Base-by-base conservation (phyloP, 2,329 filamentous ascomycete species). In the Fusarium foetens region DNA sequence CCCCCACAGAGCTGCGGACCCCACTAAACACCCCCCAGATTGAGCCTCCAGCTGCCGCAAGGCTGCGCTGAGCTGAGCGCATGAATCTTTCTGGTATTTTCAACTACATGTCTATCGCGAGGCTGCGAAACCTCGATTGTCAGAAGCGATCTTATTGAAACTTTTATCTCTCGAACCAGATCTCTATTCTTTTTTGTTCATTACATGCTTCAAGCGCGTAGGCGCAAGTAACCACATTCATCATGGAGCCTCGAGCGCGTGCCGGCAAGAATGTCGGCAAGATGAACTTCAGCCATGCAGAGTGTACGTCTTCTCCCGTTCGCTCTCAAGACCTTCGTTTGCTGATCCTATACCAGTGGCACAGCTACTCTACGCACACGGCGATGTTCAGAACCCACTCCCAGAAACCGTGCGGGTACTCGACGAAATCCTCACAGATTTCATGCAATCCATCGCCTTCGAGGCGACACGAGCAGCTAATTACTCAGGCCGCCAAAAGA, bases 341-440 rank as follows among this genome's bases (percentile, higher is more conserved):
- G 33, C 48, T 52, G 35, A 68, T 36, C 55, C 36, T 52, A 63
- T 45, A 27, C 4, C 80, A 93, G 93, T 95, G 58, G 87, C 90
- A 73, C 88, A 91, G 75, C 89, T 95, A 66, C 91, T 96, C 79
- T 93, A 91, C 81, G 93, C 92, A 66, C 93, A 93, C 80, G 94
- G 94, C 80, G 94, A 97, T 82, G 89, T 92, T 63, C 86, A 88
- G 65, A 87, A 92, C 61, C 93, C 94, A 2, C 91, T 98, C 31
- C 91, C 93, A 23, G 90, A 94, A 79, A 98, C 95, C 14, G 88
- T 97, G 67, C 91, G 93, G 69, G 89, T 95, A 57, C 91, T 98
- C 55, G 96, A 98, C 85, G 95, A 98, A 84, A 95, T 98, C 76
- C 90, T 97, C 68, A 97, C 95, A 70, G 96, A 98, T 85, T 98